phyloP scores from a whole-genome alignment of 305 asterid species.

The Fraxinus greggii region DNA sequence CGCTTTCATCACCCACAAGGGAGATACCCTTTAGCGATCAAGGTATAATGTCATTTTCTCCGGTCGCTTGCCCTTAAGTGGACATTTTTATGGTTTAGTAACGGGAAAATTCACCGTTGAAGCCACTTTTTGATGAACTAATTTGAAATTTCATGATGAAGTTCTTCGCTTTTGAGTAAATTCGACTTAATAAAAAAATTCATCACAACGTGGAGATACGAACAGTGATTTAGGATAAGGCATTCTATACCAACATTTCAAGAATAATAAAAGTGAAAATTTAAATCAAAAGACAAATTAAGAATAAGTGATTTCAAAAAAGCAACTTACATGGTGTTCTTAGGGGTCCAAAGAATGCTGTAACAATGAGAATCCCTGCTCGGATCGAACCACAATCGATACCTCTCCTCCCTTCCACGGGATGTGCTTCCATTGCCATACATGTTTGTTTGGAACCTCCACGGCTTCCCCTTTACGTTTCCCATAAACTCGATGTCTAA shows the following conservation, averaged over 20 bases:
- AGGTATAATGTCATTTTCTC: neutral
- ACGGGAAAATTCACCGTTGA: neutral
- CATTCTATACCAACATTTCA: neutral
- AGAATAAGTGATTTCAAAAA: neutral
- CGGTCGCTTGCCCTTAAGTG: neutral
- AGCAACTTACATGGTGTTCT: constrained; percentile 50
- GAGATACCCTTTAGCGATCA: too few relatives aligned
- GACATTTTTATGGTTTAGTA: neutral
- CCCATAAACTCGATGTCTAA: constrained; percentile 88
- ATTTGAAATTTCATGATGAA: too few relatives aligned
- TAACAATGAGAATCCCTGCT: constrained; percentile 65
- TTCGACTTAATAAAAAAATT: neutral
- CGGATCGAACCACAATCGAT: constrained; percentile 89
- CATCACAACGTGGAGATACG: neutral
- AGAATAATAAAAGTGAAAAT: neutral
- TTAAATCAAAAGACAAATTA: neutral
- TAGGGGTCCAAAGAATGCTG: constrained; percentile 89
- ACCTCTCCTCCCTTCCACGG: constrained; percentile 91
- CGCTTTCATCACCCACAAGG: neutral
- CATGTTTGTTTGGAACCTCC: constrained; percentile 88
- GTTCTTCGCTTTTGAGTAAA: neutral
- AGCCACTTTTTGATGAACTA: too few relatives aligned
- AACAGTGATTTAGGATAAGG: neutral
- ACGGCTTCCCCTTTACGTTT: constrained; percentile 63
- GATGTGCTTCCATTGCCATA: constrained; percentile 85